Conservation (phyloP, 1,284 basidiomycete genomes). For the Mycosarcoma mackinlayi region DNA sequence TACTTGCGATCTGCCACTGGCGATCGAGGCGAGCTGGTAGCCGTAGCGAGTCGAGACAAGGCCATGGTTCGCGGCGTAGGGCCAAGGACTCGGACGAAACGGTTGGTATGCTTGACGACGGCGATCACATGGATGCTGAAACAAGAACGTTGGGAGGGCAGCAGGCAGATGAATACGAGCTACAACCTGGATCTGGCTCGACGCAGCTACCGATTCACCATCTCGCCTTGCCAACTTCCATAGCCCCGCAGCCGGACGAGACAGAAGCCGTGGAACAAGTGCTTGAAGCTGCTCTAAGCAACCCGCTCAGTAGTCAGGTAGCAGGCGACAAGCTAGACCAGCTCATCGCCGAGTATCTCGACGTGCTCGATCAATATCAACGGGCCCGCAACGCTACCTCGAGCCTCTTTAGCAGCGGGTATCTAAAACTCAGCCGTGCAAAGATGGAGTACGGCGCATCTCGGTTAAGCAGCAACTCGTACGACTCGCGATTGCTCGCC, state of each 20-base stretch:
- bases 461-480: conserved; percentile 42
- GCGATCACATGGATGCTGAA: not conserved
- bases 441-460: conserved; percentile 50
- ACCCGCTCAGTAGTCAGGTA: no score
- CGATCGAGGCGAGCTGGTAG: conserved; percentile 20
- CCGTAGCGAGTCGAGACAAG: not conserved
- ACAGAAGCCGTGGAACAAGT: no score
- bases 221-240: conserved; percentile 21
- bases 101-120: conserved; percentile 18
- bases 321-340: conserved; percentile 22
- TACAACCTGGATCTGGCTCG: conserved; percentile 7
- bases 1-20: conserved; percentile 39
- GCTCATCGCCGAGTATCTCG: conserved; percentile 45
- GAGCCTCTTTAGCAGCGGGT: conserved; percentile 29
- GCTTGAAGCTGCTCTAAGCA: no score
- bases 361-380: conserved; percentile 48
- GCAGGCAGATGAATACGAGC: conserved; percentile 12
- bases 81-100: conserved; percentile 29
- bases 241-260: not conserved
- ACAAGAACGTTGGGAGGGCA: not conserved
- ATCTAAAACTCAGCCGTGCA: conserved; percentile 44
- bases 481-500: conserved; percentile 44
- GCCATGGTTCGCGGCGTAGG: not conserved
- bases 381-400: conserved; percentile 1
- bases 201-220: conserved; percentile 32